Evolutionary conservation across 768 basidiomycete genomes (phyloP).

Genomic region (Imleria badia): DNA sequence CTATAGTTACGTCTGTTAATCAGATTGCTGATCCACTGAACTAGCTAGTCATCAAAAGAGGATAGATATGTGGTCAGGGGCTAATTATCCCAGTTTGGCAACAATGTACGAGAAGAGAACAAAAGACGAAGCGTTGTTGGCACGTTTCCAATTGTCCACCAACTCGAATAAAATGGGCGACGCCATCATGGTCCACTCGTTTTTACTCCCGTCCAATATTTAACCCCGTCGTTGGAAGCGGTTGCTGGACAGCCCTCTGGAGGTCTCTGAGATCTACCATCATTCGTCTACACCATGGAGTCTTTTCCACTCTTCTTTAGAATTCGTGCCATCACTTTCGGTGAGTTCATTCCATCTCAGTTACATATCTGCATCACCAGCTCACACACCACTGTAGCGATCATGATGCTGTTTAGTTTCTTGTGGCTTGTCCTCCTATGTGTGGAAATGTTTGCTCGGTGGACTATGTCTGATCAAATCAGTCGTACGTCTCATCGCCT

Average conservation of each 20-base stretch:
- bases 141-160: constrained; percentile 20
- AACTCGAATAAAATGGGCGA: constrained; percentile 6
- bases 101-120: constrained; percentile 10
- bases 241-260: constrained; percentile 18
- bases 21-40: too few species aligned
- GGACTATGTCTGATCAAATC: constrained; percentile 43
- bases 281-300: constrained; percentile 22
- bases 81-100: constrained; percentile 1
- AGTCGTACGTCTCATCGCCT: constrained; percentile 40
- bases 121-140: constrained; percentile 8
- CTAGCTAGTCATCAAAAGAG: too few species aligned
- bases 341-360: constrained; percentile 20
- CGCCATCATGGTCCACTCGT: background rate
- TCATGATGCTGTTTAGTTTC: constrained; percentile 44
- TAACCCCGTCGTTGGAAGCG: constrained; percentile 14
- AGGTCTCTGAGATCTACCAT: constrained; percentile 22
- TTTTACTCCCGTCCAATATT: constrained; percentile 3
- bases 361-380: background rate
- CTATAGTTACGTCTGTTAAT: too few species aligned
- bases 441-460: constrained; percentile 45
- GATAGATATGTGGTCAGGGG: constrained; percentile 11
- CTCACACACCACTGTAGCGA: constrained; percentile 32
- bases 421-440: constrained; percentile 50
- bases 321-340: constrained; percentile 29
- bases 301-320: constrained; percentile 32